Evolutionary conservation across 306 rosid species (phyloP), one percentile per base, ranked within the genome.

Genomic region (peach (Prunus persica)): DNA sequence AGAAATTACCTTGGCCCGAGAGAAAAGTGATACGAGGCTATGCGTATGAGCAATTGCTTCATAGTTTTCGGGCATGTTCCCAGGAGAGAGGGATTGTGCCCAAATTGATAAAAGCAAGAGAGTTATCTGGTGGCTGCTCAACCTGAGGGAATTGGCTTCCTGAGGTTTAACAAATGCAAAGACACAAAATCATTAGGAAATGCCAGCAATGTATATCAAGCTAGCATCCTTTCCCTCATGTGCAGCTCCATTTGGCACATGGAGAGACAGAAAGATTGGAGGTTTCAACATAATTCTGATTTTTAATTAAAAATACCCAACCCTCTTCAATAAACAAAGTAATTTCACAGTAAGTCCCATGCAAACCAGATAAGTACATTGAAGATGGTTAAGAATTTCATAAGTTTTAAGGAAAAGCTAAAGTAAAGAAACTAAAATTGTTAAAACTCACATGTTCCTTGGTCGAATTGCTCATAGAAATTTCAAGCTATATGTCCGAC

Each of bases 41-140:
- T 89, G 89, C 14, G 98, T 88, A 77, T 86, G 88, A 74, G 99
- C 84, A 67, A 96, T 89, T 81, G 91, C 99, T 96, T 91, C 99
- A 82, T 92, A 96, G 79, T 89, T 92, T 82, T 77, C 91, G 45
- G 99, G 98, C 83, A 83, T 69, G 84, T 96, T 96, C 73, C 78
- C 85, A 60, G 98, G 89, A 76, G 93, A 91, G 52, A 82, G 51
- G 79, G 96, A 87, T 72, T 92, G 98, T 57, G 80, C 89, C 90
- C 89, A 92, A 86, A 92, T 89, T 79, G 99, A 92, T 51, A 93
- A 92, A 62, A 92, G 85, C 84, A 96, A 73, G 76, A 82, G 89
- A 73, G 80, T 82, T 79, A 96, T 89, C 78, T 92, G 99, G 83
- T 80, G 93, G 77, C 83, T 87, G 74, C 91, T 91, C 77, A 96